Percentiles rank a stretch among this genome's conserved stretches.
phyloP scores from a whole-genome alignment of 2,329 filamentous ascomycete genomes.

The Aspergillus ochraceus region DNA sequence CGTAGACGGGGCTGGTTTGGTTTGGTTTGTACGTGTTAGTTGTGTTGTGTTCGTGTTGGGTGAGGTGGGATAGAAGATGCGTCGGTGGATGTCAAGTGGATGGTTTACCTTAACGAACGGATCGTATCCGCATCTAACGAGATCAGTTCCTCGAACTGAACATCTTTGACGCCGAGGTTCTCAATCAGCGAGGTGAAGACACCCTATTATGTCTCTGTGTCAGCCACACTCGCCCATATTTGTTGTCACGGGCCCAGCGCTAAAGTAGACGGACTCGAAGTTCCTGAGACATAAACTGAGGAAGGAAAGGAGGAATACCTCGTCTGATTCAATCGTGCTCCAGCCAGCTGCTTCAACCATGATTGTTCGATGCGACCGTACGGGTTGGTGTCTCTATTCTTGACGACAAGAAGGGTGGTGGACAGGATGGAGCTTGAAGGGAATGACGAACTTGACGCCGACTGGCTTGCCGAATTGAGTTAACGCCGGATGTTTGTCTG shows the following conservation, averaged over 20 bases:
- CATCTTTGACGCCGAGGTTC: conserved; percentile 83
- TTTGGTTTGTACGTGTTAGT: conserved; percentile 2
- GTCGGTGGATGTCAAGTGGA: neutral
- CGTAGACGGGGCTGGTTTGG: conserved; percentile 69
- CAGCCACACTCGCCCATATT: conserved; percentile 8
- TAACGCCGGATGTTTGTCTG: too few relatives aligned
- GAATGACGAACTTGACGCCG: too few relatives aligned
- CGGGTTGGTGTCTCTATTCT: neutral
- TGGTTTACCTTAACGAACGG: conserved; percentile 42
- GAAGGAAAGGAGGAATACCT: conserved; percentile 57
- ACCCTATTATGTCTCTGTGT: conserved; percentile 55
- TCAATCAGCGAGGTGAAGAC: conserved; percentile 98
- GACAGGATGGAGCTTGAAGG: too few relatives aligned
- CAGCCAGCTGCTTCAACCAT: conserved; percentile 70
- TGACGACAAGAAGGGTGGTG: too few relatives aligned
- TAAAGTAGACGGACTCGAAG: conserved; percentile 1
- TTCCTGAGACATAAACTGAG: conserved; percentile 2
- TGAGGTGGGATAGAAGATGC: neutral
- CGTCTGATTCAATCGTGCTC: conserved; percentile 98
- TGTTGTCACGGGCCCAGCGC: neutral
- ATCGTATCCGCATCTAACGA: conserved; percentile 72
- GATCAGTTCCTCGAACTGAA: conserved; percentile 96
- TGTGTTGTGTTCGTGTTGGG: conserved; percentile 1
- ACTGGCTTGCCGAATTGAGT: too few relatives aligned
- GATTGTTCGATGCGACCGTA: conserved; percentile 42